Conservation (phyloP, 257 asterid species). For the Forsythia viridissima region DNA sequence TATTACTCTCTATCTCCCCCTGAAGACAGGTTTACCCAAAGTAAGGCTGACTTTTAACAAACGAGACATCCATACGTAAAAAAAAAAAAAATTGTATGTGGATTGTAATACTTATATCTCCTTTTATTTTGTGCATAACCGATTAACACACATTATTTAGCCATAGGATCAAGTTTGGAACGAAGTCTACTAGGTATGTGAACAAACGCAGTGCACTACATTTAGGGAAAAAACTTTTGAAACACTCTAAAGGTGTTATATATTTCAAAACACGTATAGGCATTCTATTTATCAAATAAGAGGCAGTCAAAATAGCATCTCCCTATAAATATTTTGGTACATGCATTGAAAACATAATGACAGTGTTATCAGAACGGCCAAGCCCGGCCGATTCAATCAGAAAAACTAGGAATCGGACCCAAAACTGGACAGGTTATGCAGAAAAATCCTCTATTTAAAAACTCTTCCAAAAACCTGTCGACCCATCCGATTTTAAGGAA, state of each 20-base stretch:
- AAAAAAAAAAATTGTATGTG: no score
- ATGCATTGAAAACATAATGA: not conserved
- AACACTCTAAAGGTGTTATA: not conserved
- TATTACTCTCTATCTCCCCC: not conserved
- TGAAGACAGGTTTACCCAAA: not conserved
- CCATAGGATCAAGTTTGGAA: not conserved
- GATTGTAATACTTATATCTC: not conserved
- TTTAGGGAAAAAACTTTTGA: not conserved
- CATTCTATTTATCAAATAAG: not conserved
- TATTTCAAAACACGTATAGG: not conserved
- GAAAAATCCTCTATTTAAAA: no score
- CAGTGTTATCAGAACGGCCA: no score
- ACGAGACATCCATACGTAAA: not conserved
- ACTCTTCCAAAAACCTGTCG: no score
- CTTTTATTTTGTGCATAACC: not conserved
- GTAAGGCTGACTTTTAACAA: not conserved
- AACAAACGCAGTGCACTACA: not conserved
- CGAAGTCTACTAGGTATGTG: not conserved
- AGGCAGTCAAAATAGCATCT: not conserved
- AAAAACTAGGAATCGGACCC: no score
- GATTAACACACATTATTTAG: not conserved
- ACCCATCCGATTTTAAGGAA: no score
- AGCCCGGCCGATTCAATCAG: no score
- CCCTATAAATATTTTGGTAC: not conserved
- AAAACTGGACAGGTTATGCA: no score